These are phyloP conservation scores for Petasospora fabianii DNA, from an alignment of 1,139 yeast genomes.

Conservation along the genomic window DNA sequence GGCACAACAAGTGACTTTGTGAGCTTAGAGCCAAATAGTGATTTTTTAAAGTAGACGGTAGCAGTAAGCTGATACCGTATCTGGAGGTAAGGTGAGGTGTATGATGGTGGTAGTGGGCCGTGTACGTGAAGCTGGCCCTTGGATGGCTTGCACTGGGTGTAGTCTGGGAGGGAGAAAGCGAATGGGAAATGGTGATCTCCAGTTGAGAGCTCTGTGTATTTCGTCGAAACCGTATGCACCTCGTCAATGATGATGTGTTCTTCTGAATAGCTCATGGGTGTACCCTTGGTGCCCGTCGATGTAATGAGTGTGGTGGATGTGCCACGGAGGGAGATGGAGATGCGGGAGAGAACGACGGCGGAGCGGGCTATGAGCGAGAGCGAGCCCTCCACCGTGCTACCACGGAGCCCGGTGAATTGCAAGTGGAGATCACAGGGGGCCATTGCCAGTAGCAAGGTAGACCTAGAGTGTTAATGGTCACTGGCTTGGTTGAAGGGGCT, in stretches of 20 bases:
- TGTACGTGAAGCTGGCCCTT: constrained; percentile 5
- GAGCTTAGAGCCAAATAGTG: constrained; percentile 7
- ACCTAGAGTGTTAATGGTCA: too few species aligned
- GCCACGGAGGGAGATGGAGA: constrained; percentile 8
- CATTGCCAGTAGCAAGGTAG: too few species aligned
- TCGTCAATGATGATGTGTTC: constrained; percentile 10
- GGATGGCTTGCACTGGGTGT: constrained; percentile 12
- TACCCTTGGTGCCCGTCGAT: neutral
- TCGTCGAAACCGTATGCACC: constrained; percentile 5
- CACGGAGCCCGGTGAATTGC: constrained; percentile 4
- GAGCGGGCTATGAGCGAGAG: constrained; percentile 8
- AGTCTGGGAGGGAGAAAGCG: constrained; percentile 8
- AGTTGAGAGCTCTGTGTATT: constrained; percentile 6
- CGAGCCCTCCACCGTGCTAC: constrained; percentile 5
- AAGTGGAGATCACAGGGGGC: constrained; percentile 10
- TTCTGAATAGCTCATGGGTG: constrained; percentile 2
- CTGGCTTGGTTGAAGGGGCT: too few species aligned
- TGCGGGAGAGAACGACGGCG: constrained; percentile 4
- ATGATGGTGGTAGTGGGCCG: constrained; percentile 11
- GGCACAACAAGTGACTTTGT: constrained; percentile 9
- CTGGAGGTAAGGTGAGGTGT: constrained; percentile 8
- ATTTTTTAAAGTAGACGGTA: constrained; percentile 5
- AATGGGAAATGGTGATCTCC: constrained; percentile 12
- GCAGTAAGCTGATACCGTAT: constrained; percentile 9
- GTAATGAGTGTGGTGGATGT: constrained; percentile 2